Evolutionary conservation across 1,284 basidiomycete genomes (phyloP), one percentile per base, ranked within the genome.

Genomic region (Megacollybia platyphylla): DNA sequence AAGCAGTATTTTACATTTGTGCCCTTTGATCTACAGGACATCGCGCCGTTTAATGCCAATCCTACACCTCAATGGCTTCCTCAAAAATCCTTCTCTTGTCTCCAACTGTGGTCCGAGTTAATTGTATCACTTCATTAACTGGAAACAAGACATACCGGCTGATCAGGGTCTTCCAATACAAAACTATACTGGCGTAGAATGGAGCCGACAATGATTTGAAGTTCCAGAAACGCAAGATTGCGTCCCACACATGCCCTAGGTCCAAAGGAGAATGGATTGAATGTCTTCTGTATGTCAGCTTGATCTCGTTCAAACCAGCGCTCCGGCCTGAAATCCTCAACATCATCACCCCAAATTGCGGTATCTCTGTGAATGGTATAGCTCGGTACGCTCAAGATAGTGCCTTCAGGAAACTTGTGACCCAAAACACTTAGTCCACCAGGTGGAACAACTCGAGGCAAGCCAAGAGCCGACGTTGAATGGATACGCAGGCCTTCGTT

Each of bases 241-340:
- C 78, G 68, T 6, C 82, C 80, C 32, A 85, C 78, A 53, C 83
- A 87, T 15, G 75, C 79, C 78, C 79, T 65, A 10, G 77, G 78
- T 6, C 79, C 79, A 45, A 71, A 64, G 1, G 79, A 83, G 56
- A 87, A 88, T 2, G 80, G 80, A 52, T 87, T 88, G 56, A 87
- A 87, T 0, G 76, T 68, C 58, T 72, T 79, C 53, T 81, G 74
- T 20, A 86, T 73, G 11, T 60, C 61, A 17, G 64, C 67, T 47
- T 67, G 59, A 10, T 42, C 34, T 24, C 37, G n/a, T 36, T 49
- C 46, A 3, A 71, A 52, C 70, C 70, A 73, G 4, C 70, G 53
- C 47, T 73, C 70, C 2, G 65, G 67, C 27, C 63, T 51, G 54
- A 65, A 70, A 11, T 50, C 51, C 13, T 67, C 60, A 4, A 68